Base-by-base conservation (phyloP, 176 grass and related monocot genomes). In the Elymus sibiricus region DNA sequence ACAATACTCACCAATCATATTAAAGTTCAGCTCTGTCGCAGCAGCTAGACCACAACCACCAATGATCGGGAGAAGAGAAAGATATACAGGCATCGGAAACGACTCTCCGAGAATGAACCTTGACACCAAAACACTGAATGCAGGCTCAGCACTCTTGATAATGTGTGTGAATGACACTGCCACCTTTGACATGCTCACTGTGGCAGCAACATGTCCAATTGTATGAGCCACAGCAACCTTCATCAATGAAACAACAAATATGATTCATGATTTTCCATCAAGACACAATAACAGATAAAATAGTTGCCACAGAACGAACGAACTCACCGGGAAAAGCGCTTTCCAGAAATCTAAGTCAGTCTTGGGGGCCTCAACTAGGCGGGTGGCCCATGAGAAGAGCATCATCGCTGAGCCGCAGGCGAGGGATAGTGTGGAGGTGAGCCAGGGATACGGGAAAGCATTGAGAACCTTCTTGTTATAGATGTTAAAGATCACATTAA, bases 381-480 rank as follows among this genome's bases (percentile, higher is more conserved):
- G 72, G 12, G 86, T 92, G 60, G 71, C 93, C 95, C 95, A 98
- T 4, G 95, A 98, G 79, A 90, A 70, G 71, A 98, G 87, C 95
- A 98, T 98, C 86, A 98, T 98, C 1, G 90, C 80, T 24, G 95
- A 93, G 61, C 95, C 95, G 0, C 90, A 79, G 26, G 93, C 93
- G 0, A 95, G 89, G 7, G 95, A 93, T 53, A 98, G 93, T 34
- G 95, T 98, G 59, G 95, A 95, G 40, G 89, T 93, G 59, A 98
- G 91, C 95, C 95, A 98, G 40, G 95, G 95, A 63, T 98, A 98
- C 0, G 95, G 93, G 78, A 98, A 98, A 59, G 93, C 93, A 78
- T 98, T 98, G 73, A 98, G 76, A 46, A 98, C 93, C 93, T 95
- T 98, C 91, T 98, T 98, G 83, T 95, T 95, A 24, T 98, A 98